Percentiles rank a stretch among this genome's conserved stretches.
phyloP scores from a whole-genome alignment of 345 rosid genomes.

The Chamaenerion angustifolium region DNA sequence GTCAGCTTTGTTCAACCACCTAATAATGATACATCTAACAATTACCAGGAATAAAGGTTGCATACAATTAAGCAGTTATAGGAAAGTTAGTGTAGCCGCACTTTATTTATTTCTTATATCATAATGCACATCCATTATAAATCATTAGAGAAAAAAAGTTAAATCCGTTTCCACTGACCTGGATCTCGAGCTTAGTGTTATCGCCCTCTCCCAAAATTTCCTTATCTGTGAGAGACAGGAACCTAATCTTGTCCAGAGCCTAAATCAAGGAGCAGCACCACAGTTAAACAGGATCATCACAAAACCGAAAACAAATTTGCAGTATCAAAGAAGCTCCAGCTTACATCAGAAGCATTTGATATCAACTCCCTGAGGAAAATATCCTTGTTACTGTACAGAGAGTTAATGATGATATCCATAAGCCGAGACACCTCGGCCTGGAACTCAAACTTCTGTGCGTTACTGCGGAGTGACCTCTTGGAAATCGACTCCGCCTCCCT shows the following conservation, averaged over 20 bases:
- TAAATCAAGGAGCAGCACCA: constrained; percentile 14
- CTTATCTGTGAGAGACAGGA: constrained; percentile 86
- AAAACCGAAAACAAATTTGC: neutral
- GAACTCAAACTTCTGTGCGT: constrained; percentile 91
- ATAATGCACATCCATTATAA: neutral
- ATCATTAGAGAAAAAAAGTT: neutral
- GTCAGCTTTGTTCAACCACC: no score
- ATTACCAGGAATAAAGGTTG: no score
- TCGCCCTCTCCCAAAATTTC: constrained; percentile 94
- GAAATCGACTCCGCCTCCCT: constrained; percentile 97
- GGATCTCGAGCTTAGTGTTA: constrained; percentile 78
- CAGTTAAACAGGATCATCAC: constrained; percentile 1
- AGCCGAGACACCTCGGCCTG: constrained; percentile 99
- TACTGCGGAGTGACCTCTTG: constrained; percentile 60
- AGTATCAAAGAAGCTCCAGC: constrained; percentile 7
- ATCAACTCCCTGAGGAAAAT: constrained; percentile 95
- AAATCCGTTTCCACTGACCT: constrained; percentile 32
- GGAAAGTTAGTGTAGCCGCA: no score
- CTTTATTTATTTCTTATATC: no score
- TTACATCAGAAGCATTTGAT: constrained; percentile 97
- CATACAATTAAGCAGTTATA: no score
- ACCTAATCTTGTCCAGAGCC: constrained; percentile 94
- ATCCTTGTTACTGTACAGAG: constrained; percentile 95
- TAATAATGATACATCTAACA: no score
- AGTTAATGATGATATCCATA: constrained; percentile 93